Percentiles rank a stretch among this genome's conserved stretches.
Conservation (phyloP, 176 grass and related monocot species). For the Oryza nivara region DNA sequence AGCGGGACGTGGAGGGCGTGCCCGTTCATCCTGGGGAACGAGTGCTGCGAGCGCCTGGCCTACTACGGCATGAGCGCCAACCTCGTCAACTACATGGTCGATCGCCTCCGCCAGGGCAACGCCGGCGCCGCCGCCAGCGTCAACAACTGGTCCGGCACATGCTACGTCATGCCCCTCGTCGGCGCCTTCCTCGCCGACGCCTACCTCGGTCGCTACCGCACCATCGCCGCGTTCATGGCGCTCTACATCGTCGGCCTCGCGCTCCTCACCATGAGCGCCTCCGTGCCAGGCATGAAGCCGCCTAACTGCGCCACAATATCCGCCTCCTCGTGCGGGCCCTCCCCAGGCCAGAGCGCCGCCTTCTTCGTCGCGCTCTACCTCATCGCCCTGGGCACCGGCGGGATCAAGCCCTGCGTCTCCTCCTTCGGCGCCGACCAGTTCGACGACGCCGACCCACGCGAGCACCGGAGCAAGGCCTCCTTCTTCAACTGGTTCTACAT, state of each 20-base stretch:
- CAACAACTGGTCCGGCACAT: constrained; percentile 54
- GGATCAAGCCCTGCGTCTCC: constrained; percentile 33
- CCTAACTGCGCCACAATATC: too few relatives aligned
- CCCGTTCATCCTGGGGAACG: constrained; percentile 50
- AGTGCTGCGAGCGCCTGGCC: constrained; percentile 52
- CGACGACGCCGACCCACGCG: constrained; percentile 39
- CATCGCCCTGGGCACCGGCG: constrained; percentile 19
- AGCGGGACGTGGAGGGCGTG: constrained; percentile 43
- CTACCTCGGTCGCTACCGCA: constrained; percentile 76
- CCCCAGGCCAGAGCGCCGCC: neutral
- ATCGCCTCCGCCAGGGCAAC: constrained; percentile 37
- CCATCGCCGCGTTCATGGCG: constrained; percentile 54
- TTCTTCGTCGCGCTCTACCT: constrained; percentile 44
- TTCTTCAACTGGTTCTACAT: constrained; percentile 56
- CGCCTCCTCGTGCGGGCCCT: too few relatives aligned
- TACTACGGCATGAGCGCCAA: constrained; percentile 58
- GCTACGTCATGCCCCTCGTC: constrained; percentile 61
- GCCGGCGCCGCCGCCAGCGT: constrained; percentile 44
- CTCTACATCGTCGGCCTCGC: neutral
- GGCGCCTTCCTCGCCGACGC: constrained; percentile 90
- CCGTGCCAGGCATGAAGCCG: neutral
- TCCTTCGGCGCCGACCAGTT: constrained; percentile 51
- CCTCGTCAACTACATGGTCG: constrained; percentile 49
- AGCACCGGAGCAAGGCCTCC: constrained; percentile 40
- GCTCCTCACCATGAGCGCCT: neutral